Evolutionary conservation across 2,329 filamentous ascomycete species (phyloP).

Genomic region (Botrytis galanthina): DNA sequence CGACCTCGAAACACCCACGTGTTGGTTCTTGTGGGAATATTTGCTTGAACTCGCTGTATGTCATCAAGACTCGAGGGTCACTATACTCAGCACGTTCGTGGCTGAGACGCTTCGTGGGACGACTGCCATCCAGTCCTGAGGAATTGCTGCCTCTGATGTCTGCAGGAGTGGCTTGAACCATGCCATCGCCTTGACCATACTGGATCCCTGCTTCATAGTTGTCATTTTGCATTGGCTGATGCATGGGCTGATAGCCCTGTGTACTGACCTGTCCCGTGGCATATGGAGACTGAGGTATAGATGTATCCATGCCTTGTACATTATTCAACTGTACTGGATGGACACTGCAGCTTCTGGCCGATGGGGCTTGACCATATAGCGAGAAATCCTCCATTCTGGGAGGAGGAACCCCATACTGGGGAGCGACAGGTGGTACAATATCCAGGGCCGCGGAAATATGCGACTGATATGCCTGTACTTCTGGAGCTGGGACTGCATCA

Average conservation of each 20-base stretch:
- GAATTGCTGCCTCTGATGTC: background rate
- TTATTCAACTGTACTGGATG: background rate
- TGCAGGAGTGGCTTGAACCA: background rate
- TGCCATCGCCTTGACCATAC: background rate
- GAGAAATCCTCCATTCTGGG: background rate
- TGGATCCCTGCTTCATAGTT: fast-evolving
- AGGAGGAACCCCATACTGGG: background rate
- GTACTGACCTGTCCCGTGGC: fast-evolving
- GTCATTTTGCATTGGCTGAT: background rate
- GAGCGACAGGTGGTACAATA: background rate
- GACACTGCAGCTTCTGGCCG: fast-evolving
- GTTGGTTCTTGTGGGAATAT: background rate
- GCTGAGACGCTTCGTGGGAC: background rate
- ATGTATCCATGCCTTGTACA: too few relatives aligned
- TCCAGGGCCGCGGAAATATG: background rate
- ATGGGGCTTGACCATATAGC: background rate
- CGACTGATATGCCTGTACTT: background rate
- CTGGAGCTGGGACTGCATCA: fast-evolving
- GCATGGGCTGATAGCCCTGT: fast-evolving
- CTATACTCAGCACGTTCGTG: background rate
- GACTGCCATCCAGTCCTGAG: fast-evolving
- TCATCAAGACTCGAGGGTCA: background rate
- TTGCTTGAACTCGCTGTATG: background rate
- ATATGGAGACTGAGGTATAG: background rate
- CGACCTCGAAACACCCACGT: background rate